These are phyloP conservation scores for Puccinia triticina DNA, from an alignment of 1,284 basidiomycete genomes.

Conservation along the genomic window DNA sequence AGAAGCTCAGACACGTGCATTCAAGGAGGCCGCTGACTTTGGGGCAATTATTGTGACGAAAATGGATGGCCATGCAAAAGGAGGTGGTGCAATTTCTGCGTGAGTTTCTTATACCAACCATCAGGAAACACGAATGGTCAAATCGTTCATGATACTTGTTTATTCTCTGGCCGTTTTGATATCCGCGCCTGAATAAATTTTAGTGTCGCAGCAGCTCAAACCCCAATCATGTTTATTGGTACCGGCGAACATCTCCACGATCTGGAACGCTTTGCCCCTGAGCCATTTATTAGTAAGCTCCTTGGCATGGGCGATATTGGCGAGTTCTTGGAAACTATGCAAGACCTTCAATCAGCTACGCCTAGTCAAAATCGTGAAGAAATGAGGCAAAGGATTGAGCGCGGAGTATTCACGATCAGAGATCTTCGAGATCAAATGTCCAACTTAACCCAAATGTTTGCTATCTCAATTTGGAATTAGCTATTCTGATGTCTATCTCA, in stretches of 20 bases:
- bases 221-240: slow-evolving; percentile 97
- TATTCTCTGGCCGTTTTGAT: slow-evolving; percentile 17
- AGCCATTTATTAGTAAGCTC: slow-evolving; percentile 96
- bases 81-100: slow-evolving; percentile 99
- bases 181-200: not conserved
- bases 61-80: slow-evolving; percentile 99
- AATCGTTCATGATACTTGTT: slow-evolving; percentile 50
- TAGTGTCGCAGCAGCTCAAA: slow-evolving; percentile 95
- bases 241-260: slow-evolving; percentile 96
- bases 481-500: not conserved
- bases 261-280: slow-evolving; percentile 90
- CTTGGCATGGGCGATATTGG: slow-evolving; percentile 94
- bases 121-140: not conserved
- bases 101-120: slow-evolving; percentile 63
- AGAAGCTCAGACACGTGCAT: slow-evolving; percentile 90
- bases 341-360: slow-evolving; percentile 86
- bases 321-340: slow-evolving; percentile 96
- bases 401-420: slow-evolving; percentile 92
- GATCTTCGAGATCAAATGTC: slow-evolving; percentile 98
- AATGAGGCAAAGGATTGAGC: slow-evolving; percentile 96
- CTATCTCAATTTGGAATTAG: slow-evolving; percentile 51
- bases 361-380: slow-evolving; percentile 90
- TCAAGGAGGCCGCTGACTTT: slow-evolving; percentile 97
- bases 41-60: slow-evolving; percentile 99
- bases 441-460: slow-evolving; percentile 95